These are phyloP conservation scores for Cucumis hystrix DNA, from an alignment of 306 rosid species.

Conservation along the genomic window DNA sequence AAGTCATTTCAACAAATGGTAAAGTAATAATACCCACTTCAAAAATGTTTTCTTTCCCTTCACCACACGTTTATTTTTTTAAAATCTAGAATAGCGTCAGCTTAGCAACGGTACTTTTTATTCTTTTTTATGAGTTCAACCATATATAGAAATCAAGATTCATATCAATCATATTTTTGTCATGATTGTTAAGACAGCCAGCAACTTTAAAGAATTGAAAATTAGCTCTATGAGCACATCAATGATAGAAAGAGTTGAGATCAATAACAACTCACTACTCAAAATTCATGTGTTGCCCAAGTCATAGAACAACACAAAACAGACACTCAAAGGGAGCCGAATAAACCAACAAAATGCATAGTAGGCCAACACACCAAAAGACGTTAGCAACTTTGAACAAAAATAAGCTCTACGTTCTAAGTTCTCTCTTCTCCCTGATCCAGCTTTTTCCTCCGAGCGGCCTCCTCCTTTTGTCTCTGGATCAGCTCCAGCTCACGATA, in stretches of 20 bases:
- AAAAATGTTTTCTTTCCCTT: too few relatives aligned
- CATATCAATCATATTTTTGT: too few relatives aligned
- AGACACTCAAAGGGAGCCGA: neutral
- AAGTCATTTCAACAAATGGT: too few relatives aligned
- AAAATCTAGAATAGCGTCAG: too few relatives aligned
- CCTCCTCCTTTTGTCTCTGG: conserved; percentile 79
- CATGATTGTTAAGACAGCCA: too few relatives aligned
- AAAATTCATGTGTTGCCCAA: neutral
- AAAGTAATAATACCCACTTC: too few relatives aligned
- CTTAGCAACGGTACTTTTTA: too few relatives aligned
- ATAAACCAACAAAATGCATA: neutral
- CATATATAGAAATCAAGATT: too few relatives aligned
- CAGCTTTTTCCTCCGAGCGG: conserved; percentile 55
- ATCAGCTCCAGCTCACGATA: conserved; percentile 66
- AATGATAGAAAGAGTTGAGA: neutral
- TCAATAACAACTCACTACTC: neutral
- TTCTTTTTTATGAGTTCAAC: too few relatives aligned
- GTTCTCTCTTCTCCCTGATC: conserved; percentile 61
- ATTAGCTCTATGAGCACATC: neutral
- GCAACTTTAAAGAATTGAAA: too few relatives aligned
- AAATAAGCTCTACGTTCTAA: neutral
- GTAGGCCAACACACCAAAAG: neutral
- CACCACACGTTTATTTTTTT: too few relatives aligned
- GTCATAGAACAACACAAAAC: neutral
- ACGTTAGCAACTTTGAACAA: neutral